Percentiles rank a stretch among this genome's conserved stretches.
Evolutionary conservation across 1,284 basidiomycete species (phyloP).

Genomic region (Porodaedalea pini): DNA sequence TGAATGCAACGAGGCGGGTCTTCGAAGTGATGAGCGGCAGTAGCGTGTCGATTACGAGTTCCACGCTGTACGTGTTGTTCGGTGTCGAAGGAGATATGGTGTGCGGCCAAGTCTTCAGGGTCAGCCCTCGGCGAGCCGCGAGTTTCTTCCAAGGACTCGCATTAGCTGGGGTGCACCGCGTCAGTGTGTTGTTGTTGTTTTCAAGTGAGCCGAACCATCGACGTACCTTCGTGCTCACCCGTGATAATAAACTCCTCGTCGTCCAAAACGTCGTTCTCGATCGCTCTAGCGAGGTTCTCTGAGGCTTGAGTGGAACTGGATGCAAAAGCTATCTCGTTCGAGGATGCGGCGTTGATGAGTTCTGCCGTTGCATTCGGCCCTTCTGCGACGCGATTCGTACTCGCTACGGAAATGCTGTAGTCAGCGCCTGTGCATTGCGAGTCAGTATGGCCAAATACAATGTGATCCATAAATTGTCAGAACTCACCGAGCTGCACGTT

Average conservation of each 20-base stretch:
- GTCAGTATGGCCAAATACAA: no score
- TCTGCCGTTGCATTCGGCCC: slow-evolving; percentile 51
- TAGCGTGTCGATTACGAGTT: slow-evolving; percentile 54
- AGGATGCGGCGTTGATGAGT: slow-evolving; percentile 59
- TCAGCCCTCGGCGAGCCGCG: slow-evolving; percentile 52
- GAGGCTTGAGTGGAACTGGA: slow-evolving; percentile 64
- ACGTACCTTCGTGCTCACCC: slow-evolving; percentile 71
- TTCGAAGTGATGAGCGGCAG: slow-evolving; percentile 56
- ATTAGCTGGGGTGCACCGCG: slow-evolving; percentile 48
- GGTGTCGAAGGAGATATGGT: slow-evolving; percentile 38
- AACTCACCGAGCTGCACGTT: slow-evolving; percentile 64
- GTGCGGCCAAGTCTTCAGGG: slow-evolving; percentile 59
- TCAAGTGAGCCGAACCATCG: neutral
- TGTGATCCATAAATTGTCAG: neutral
- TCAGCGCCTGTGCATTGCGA: slow-evolving; percentile 37
- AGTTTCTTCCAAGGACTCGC: slow-evolving; percentile 76
- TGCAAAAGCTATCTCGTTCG: slow-evolving; percentile 64
- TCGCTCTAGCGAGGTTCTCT: slow-evolving; percentile 59
- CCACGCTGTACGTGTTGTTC: slow-evolving; percentile 65
- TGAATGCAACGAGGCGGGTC: slow-evolving; percentile 72
- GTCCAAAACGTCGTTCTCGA: slow-evolving; percentile 48
- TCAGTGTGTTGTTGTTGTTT: neutral
- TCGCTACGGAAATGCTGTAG: slow-evolving; percentile 54
- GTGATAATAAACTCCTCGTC: slow-evolving; percentile 74
- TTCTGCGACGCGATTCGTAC: slow-evolving; percentile 49